Evolutionary conservation across 2,329 filamentous ascomycete species (phyloP), one percentile per base, ranked within the genome.

Genomic region (Uncinocarpus reesii): DNA sequence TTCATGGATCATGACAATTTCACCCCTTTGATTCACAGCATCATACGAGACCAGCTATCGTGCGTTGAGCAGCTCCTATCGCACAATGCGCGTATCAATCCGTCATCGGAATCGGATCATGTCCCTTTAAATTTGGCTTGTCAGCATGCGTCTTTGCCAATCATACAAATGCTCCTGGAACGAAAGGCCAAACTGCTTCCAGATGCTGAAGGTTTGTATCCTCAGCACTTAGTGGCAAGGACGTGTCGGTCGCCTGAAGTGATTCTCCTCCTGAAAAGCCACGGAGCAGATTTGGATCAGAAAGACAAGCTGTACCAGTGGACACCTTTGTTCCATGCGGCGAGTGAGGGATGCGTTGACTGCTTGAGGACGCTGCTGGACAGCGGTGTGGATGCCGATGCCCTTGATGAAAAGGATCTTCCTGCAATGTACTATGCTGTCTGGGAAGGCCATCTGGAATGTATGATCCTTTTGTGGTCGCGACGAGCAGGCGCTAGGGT

Each of bases 361-460:
- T 95, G 89, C 60, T 72, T 98, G 36, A 79, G 87, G 56, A 85
- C 82, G 1, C 74, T 98, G 3, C 73, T 98, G 8, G 79, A 87
- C 46, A 79, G 84, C 53, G 83, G 84, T 6, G 89, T 84, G 2
- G 80, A 93, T 58, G 78, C 84, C 1, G 82, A 81, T 55, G 84
- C 88, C 47, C 70, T 86, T 36, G 92, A 98, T 61, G 92, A 98
- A 67, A 98, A 96, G 62, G 83, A 81, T 13, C 75, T 96, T 3
- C 87, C 89, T 1, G 89, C 92, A 23, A 88, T 96, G 81, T 98
- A 98, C 66, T 98, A 98, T 66, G 92, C 92, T 11, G 90, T 88
- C 0, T 98, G 92, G 92, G 92, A 98, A 69, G 92, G 92, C 0
- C 86, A 96, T 62, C 70, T 96, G 47, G 84, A 90, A 60, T 96